Evolutionary conservation across 1,139 yeast species (phyloP), one percentile per base, ranked within the genome.

Genomic region (Taiozyma sp.): DNA sequence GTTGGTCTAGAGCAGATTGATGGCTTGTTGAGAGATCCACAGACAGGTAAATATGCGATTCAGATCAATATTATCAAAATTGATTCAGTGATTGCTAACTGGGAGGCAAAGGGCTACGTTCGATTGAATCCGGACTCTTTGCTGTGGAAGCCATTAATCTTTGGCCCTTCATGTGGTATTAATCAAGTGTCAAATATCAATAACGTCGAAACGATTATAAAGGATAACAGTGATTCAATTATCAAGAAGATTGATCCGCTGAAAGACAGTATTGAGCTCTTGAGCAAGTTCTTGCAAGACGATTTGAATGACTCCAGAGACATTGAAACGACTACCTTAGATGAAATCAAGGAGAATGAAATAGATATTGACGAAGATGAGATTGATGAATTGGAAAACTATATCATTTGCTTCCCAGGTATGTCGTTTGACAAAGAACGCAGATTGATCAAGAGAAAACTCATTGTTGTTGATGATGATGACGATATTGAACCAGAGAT

Each of bases 81-180:
- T 4, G 68, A 76, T 43, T 52, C 57, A 8, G 73, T 79, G 1
- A 74, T 86, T 24, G 56, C 58, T 1, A 72, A 72, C 43, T 84
- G 92, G 88, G 76, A 78, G 51, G 51, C 67, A 4, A 88, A 87
- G 57, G 69, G 71, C 2, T 83, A 85, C 57, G 75, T 76, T 14
- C 68, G 66, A 29, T 65, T 90, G 16, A 74, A 83, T 44, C 78
- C 80, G 4, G 69, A 71, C 1, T 73, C 74, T 47, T 69, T 90
- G 16, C 57, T 88, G 19, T 90, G 97, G 96, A 87, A 85, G 59
- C 92, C 93, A 1, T 76, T 87, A 70, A 75, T 87, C n/a, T 79
- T 83, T 63, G 96, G 96, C 0, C 92, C 93, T 0, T 84, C 92
- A 1, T 89, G 93, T 30, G 96, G 95, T 10, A 83, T 87, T 10